Conservation (phyloP, 2,329 filamentous ascomycete species). For the Coniosporium tulheliwenetii region DNA sequence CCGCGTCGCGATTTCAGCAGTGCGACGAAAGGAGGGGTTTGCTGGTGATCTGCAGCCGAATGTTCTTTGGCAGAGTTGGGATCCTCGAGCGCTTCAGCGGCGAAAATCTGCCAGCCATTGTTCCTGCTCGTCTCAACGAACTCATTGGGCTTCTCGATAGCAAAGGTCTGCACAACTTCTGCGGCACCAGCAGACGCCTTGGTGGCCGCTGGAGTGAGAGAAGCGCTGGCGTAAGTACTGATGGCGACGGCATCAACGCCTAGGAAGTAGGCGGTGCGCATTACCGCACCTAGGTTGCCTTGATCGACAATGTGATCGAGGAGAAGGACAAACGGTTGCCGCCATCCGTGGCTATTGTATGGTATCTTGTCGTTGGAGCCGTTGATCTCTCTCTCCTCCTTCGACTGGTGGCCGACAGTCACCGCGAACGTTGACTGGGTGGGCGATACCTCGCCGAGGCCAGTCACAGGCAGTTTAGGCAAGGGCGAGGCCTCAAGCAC, state of each 20-base stretch:
- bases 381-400: constrained; percentile 61
- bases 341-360: constrained; percentile 24
- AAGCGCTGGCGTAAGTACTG: constrained; percentile 54
- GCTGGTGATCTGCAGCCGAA: too few species aligned
- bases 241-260: constrained; percentile 73
- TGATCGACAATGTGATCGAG: constrained; percentile 64
- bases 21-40: too few species aligned
- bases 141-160: constrained; percentile 46
- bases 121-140: constrained; percentile 56
- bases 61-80: too few species aligned
- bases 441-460: constrained; percentile 15
- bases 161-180: constrained; percentile 63
- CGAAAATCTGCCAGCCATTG: constrained; percentile 72
- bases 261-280: constrained; percentile 81
- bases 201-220: constrained; percentile 59
- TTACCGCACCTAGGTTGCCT: constrained; percentile 77
- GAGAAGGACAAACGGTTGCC: constrained; percentile 56
- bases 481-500: constrained; percentile 77
- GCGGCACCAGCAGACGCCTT: constrained; percentile 83
- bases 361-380: constrained; percentile 41
- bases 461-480: constrained; percentile 34
- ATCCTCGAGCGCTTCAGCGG: constrained; percentile 39
- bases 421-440: constrained; percentile 38
- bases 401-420: constrained; percentile 48
- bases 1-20: background rate